Evolutionary conservation across 2,329 filamentous ascomycete genomes (phyloP), one percentile per base, ranked within the genome.

Genomic region (Trichophyton simii): DNA sequence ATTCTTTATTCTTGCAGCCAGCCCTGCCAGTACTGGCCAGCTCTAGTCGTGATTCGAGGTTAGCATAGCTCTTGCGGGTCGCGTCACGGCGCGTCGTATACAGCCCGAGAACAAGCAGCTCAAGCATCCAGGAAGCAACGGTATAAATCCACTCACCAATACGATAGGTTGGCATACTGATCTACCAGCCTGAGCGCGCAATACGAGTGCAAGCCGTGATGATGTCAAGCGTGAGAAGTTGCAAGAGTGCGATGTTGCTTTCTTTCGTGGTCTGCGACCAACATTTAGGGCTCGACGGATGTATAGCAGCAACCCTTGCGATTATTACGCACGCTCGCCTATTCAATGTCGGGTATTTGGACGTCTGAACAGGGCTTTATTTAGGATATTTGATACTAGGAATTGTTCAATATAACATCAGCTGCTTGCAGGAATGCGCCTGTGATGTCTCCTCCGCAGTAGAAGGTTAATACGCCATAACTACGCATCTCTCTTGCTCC

Each of bases 21-120:
- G 91, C 89, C 62, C 91, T 87, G 68, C 80, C 83, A 71, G 82
- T 87, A 54, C 79, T 75, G n/a, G 87, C 83, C 36, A 87, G 67
- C 73, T 95, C 91, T 95, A 69, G 59, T 54, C 31, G 11, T 31
- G 9, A 36, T 36, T 34, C 15, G 28, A 34, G 9, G 6, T 55
- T 55, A 55, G 52, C 5, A 55, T 20, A 11, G 28, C 15, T 7
- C 11, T 44, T 44, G n/a, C 6, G 6, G 7, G 28, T 34, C 52
- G 52, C 52, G 52, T 55, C 28, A 20, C 31, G 52, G 25, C 52
- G 52, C 52, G 52, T 55, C 4, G 9, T 13, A 31, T 13, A 18
- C 7, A 31, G 3, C 41, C 18, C 5, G 41, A n/a, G n/a, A 44
- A n/a, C 15, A n/a, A 55, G 13, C 28, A 36, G n/a, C 15, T 58